These are phyloP conservation scores for Abrus pulchellus DNA, from an alignment of 306 rosid species.

Conservation along the genomic window DNA sequence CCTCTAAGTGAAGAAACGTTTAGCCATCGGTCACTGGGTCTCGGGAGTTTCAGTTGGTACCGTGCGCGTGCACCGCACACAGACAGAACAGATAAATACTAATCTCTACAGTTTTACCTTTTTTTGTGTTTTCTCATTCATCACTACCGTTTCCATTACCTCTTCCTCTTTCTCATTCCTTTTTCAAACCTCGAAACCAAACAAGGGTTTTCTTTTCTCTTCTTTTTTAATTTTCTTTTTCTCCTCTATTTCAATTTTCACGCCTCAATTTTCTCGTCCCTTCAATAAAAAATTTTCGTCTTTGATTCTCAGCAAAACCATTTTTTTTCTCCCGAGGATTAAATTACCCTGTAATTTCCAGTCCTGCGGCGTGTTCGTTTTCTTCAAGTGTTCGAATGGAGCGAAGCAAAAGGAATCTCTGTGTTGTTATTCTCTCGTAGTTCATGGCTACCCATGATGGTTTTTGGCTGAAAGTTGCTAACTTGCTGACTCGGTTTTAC, in stretches of 20 bases:
- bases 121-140: conserved; percentile 6
- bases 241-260: not conserved
- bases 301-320: conserved; percentile 24
- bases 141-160: conserved; percentile 42
- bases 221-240: conserved; percentile 10
- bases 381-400: conserved; percentile 24
- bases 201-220: conserved; percentile 33
- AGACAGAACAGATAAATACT: conserved; percentile 44
- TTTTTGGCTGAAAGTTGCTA: conserved; percentile 37
- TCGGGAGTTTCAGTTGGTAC: conserved; percentile 51
- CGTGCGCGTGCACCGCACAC: conserved; percentile 45
- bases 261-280: conserved; percentile 42
- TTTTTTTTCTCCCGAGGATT: not conserved
- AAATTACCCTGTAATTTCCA: conserved; percentile 40
- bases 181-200: conserved; percentile 49
- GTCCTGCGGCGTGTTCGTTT: conserved; percentile 19
- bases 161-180: conserved; percentile 35
- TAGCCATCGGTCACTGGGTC: conserved; percentile 7
- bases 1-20: conserved; percentile 11
- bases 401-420: conserved; percentile 8
- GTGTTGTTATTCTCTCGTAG: conserved; percentile 5
- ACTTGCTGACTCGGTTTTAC: conserved; percentile 50
- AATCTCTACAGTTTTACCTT: conserved; percentile 34
- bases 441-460: conserved; percentile 29
- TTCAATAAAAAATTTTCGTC: not conserved